Percentiles rank a stretch among this genome's conserved stretches.
Evolutionary conservation across 2,329 filamentous ascomycete genomes (phyloP).

Genomic region (Pleoardoris graminearum): DNA sequence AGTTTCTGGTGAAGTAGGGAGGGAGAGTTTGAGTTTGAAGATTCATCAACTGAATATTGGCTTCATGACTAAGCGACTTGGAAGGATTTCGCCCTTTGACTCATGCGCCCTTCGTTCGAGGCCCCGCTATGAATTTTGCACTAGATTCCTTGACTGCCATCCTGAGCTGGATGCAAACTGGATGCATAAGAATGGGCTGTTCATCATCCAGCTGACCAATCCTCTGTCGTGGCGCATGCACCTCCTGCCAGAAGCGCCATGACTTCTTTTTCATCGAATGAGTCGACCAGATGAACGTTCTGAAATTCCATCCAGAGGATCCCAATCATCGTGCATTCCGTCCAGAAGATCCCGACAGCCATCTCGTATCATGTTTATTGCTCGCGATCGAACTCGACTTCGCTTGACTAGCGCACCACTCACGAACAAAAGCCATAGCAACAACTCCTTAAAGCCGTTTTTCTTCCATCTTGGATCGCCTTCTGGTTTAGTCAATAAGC

Average conservation of each 20-base stretch:
- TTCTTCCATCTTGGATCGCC: slow-evolving; percentile 1
- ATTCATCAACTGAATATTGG: neutral
- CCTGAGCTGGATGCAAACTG: neutral
- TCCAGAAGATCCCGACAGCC: slow-evolving; percentile 3
- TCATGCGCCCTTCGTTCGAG: neutral
- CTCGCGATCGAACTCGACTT: slow-evolving; percentile 1
- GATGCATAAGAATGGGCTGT: neutral
- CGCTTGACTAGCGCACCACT: slow-evolving; percentile 17
- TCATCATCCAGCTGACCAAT: neutral
- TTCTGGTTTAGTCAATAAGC: slow-evolving; percentile 8
- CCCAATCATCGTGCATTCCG: slow-evolving; percentile 11
- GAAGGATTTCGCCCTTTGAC: neutral
- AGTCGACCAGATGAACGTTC: slow-evolving; percentile 20
- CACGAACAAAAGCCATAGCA: slow-evolving; percentile 21
- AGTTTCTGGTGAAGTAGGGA: neutral
- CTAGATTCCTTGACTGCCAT: neutral
- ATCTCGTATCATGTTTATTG: slow-evolving; percentile 5
- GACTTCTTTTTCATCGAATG: slow-evolving; percentile 17
- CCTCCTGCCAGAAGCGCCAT: slow-evolving; percentile 17
- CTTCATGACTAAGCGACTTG: neutral
- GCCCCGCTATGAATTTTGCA: neutral
- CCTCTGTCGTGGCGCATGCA: slow-evolving; percentile 3
- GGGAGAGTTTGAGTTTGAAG: neutral
- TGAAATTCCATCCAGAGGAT: neutral
- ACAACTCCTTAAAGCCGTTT: neutral